Percentiles rank a stretch among this genome's conserved stretches.
Conservation (phyloP, 2,329 filamentous ascomycete genomes). For the Eurotiales sp. region DNA sequence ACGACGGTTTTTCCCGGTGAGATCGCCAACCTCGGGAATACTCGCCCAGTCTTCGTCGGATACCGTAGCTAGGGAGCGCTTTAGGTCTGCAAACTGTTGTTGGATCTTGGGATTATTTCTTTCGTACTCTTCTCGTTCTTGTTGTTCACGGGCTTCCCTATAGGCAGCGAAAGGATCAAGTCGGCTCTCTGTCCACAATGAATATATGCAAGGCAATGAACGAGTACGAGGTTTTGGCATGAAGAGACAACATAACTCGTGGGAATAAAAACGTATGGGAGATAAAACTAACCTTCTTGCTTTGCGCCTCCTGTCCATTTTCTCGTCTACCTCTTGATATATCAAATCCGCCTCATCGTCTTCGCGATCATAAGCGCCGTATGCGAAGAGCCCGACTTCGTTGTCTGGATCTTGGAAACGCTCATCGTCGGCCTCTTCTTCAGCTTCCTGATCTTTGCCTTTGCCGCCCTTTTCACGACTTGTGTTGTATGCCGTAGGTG, state of each 20-base stretch:
- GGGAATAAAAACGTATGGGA: conserved; percentile 20
- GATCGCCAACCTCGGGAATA: conserved; percentile 90
- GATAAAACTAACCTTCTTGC: conserved; percentile 70
- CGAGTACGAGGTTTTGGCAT: conserved; percentile 54
- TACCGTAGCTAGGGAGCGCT: conserved; percentile 80
- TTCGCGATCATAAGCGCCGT: conserved; percentile 92
- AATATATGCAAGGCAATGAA: conserved; percentile 64
- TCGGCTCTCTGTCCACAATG: conserved; percentile 72
- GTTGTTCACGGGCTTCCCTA: conserved; percentile 90
- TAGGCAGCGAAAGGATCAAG: conserved; percentile 55
- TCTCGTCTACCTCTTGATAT: conserved; percentile 93
- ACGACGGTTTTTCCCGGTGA: conserved; percentile 89
- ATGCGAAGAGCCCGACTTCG: conserved; percentile 91
- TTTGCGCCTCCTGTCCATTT: conserved; percentile 87
- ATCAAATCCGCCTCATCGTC: conserved; percentile 97
- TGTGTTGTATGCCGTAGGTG: conserved; percentile 69
- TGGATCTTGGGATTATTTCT: conserved; percentile 97
- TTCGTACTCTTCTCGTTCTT: conserved; percentile 93
- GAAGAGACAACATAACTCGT: conserved; percentile 24
- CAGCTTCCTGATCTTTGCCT: conserved; percentile 65
- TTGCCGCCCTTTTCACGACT: conserved; percentile 62
- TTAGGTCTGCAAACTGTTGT: conserved; percentile 94
- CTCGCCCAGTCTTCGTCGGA: conserved; percentile 96
- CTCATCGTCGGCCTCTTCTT: conserved; percentile 72
- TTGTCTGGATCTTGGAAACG: conserved; percentile 96